A percentile compares a stretch with the other conserved stretches of the same genome.
Evolutionary conservation across 805 yeast genomes (phyloP).

Genomic region (Candida saitoana): DNA sequence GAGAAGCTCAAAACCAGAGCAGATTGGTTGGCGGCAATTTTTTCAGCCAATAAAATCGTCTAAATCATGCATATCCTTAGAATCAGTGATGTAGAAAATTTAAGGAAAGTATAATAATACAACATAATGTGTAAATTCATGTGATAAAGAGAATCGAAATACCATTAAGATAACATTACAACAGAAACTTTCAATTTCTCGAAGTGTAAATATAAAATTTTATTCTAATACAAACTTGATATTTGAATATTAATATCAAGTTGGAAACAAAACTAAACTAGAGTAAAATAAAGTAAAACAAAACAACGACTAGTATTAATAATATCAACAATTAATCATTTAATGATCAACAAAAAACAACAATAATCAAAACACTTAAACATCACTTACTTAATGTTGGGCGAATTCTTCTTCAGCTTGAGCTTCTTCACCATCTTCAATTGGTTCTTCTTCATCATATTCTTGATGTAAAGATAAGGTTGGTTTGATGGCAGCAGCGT

Average conservation of each 20-base stretch:
- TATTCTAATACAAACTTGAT: background rate
- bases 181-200: background rate
- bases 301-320: background rate
- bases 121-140: background rate
- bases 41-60: too few relatives aligned
- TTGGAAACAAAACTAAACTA: background rate
- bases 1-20: too few relatives aligned
- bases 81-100: background rate
- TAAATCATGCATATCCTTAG: too few relatives aligned
- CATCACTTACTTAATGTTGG: conserved; percentile 25
- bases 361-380: background rate
- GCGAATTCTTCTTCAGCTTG: conserved; percentile 54
- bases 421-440: conserved; percentile 48
- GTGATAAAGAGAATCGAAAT: background rate
- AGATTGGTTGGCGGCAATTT: too few relatives aligned
- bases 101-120: background rate
- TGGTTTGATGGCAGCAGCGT: conserved; percentile 78
- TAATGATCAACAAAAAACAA: background rate
- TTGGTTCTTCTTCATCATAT: conserved; percentile 48
- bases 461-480: conserved; percentile 66
- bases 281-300: background rate
- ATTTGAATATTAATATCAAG: background rate
- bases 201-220: background rate
- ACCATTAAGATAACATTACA: too few relatives aligned
- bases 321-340: background rate